These are phyloP conservation scores for Brassica incana DNA, from an alignment of 345 rosid species.

Conservation along the genomic window DNA sequence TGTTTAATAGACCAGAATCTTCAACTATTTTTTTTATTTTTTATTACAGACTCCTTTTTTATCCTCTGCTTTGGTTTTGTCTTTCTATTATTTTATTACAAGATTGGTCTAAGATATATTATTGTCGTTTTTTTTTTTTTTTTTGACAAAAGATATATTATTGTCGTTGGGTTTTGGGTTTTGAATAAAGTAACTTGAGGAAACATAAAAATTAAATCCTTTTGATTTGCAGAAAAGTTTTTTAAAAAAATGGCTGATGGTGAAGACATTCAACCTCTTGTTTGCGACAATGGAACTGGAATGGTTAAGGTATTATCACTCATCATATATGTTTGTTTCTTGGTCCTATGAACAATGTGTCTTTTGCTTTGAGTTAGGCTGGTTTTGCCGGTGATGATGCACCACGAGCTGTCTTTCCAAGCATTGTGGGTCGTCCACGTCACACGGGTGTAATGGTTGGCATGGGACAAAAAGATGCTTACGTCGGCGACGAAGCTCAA, in stretches of 20 bases:
- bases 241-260: slow-evolving; percentile 90
- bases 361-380: slow-evolving; percentile 49
- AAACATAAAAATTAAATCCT: background rate
- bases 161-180: no score
- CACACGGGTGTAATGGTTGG: slow-evolving; percentile 94
- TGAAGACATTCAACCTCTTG: slow-evolving; percentile 86
- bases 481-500: slow-evolving; percentile 89
- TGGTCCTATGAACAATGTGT: slow-evolving; percentile 20
- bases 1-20: slow-evolving; percentile 14
- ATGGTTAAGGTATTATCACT: slow-evolving; percentile 56
- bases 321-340: background rate
- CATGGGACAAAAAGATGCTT: slow-evolving; percentile 85
- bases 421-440: slow-evolving; percentile 90
- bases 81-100: background rate
- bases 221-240: slow-evolving; percentile 6
- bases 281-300: slow-evolving; percentile 73
- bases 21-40: background rate
- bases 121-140: no score
- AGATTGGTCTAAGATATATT: background rate
- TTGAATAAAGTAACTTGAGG: background rate
- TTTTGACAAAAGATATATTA: background rate
- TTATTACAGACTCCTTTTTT: no score
- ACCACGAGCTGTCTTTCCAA: slow-evolving; percentile 91
- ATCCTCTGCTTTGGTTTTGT: background rate
- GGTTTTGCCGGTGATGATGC: slow-evolving; percentile 98